Evolutionary conservation across 345 rosid species (phyloP).

Genomic region (Stellera chamaejasme): DNA sequence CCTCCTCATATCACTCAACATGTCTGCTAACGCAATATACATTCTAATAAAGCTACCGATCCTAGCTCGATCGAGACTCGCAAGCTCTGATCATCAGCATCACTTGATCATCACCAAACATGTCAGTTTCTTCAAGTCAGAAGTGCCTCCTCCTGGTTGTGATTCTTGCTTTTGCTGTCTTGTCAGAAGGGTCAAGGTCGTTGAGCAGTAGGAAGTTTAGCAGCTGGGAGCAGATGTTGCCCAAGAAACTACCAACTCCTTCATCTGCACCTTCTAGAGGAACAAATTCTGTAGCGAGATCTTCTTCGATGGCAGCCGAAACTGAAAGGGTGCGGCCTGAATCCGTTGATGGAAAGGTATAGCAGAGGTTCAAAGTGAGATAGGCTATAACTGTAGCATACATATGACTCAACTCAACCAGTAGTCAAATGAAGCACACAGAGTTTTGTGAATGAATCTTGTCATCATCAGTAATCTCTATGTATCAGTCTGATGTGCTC

Average conservation of each 20-base stretch:
- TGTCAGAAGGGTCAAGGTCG: slow-evolving; percentile 55
- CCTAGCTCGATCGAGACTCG: slow-evolving; percentile 7
- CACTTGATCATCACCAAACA: slow-evolving; percentile 15
- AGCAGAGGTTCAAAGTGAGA: slow-evolving; percentile 15
- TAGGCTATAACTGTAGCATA: slow-evolving; percentile 16
- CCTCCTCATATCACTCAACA: slow-evolving; percentile 44
- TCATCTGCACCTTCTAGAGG: slow-evolving; percentile 86
- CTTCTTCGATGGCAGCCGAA: slow-evolving; percentile 29
- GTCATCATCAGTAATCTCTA: slow-evolving; percentile 1
- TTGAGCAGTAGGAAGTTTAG: slow-evolving; percentile 19
- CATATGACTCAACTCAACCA: not conserved
- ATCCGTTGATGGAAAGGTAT: slow-evolving; percentile 49
- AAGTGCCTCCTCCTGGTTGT: slow-evolving; percentile 34
- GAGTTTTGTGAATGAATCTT: slow-evolving; percentile 17
- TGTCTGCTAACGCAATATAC: slow-evolving; percentile 38
- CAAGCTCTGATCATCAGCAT: slow-evolving; percentile 12
- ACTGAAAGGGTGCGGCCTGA: slow-evolving; percentile 22
- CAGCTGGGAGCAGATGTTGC: slow-evolving; percentile 72
- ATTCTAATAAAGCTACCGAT: slow-evolving; percentile 25
- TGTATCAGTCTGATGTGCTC: slow-evolving; percentile 8
- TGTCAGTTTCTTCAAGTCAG: slow-evolving; percentile 32
- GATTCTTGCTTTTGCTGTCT: slow-evolving; percentile 25
- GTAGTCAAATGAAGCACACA: slow-evolving; percentile 7
- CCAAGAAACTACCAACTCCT: slow-evolving; percentile 72
- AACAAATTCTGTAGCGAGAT: slow-evolving; percentile 53